Evolutionary conservation across 2,329 filamentous ascomycete species (phyloP).

Genomic region (Arthrinium phaeospermum): DNA sequence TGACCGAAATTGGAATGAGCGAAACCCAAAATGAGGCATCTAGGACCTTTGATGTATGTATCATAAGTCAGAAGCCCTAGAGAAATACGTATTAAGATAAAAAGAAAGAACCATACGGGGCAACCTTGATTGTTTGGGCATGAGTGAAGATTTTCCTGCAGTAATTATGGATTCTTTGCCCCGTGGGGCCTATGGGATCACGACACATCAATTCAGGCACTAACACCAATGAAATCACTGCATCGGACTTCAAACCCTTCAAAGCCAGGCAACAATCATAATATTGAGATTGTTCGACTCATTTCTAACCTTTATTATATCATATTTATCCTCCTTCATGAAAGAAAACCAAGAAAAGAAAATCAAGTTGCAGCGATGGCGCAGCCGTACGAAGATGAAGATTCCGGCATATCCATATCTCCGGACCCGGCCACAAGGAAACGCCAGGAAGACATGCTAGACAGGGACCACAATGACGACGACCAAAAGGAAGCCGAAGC

Average conservation of each 20-base stretch:
- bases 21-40: not conserved
- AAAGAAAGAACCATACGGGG: not conserved
- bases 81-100: not conserved
- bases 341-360: no score
- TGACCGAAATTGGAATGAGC: not conserved
- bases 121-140: not conserved
- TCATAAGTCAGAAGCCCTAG: not conserved
- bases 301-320: not conserved
- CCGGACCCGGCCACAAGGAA: not conserved
- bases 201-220: constrained; percentile 11
- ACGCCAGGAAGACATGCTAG: not conserved
- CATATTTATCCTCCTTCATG: not conserved
- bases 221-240: not conserved
- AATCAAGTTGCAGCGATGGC: not conserved
- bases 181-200: not conserved
- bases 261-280: not conserved
- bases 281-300: not conserved
- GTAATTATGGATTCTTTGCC: not conserved
- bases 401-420: not conserved
- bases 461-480: not conserved
- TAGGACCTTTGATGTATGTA: not conserved
- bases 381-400: not conserved
- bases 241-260: not conserved
- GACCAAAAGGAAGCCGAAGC: not conserved
- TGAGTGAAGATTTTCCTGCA: not conserved